Conservation (phyloP, 495 filamentous ascomycete species). For the Margaritispora aquatica region DNA sequence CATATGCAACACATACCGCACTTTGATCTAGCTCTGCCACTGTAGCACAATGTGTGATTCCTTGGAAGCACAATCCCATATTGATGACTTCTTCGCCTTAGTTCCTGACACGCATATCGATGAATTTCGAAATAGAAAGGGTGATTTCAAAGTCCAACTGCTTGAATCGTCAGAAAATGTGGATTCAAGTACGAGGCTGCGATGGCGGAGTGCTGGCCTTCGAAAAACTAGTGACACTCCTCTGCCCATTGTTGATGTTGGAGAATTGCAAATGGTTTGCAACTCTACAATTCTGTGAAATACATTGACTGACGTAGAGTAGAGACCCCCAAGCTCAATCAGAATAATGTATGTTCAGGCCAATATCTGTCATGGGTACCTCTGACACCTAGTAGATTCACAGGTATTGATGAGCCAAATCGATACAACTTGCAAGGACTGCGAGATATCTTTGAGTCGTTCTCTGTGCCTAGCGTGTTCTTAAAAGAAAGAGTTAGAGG, state of each 20-base stretch:
- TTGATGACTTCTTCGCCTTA: neutral
- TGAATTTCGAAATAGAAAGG: neutral
- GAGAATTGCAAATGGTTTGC: neutral
- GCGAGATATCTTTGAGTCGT: neutral
- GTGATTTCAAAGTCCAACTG: neutral
- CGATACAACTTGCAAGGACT: neutral
- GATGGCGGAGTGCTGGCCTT: neutral
- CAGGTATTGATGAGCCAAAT: neutral
- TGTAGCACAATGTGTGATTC: neutral
- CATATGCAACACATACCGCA: too few species aligned
- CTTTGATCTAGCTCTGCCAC: neutral
- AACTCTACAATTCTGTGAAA: neutral
- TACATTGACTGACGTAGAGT: neutral
- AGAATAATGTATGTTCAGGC: neutral
- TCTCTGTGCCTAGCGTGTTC: slow-evolving; percentile 13
- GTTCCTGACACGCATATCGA: neutral
- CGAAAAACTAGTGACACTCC: neutral
- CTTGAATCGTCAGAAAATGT: neutral
- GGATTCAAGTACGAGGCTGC: neutral
- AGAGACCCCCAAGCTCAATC: neutral
- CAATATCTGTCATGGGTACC: neutral
- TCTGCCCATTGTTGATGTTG: neutral
- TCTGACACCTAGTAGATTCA: neutral
- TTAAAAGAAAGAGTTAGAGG: slow-evolving; percentile 8
- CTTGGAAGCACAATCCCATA: neutral